Percentiles rank a stretch among this genome's conserved stretches.
Conservation (phyloP, 768 basidiomycete genomes). For the Tricholoma matsutake region DNA sequence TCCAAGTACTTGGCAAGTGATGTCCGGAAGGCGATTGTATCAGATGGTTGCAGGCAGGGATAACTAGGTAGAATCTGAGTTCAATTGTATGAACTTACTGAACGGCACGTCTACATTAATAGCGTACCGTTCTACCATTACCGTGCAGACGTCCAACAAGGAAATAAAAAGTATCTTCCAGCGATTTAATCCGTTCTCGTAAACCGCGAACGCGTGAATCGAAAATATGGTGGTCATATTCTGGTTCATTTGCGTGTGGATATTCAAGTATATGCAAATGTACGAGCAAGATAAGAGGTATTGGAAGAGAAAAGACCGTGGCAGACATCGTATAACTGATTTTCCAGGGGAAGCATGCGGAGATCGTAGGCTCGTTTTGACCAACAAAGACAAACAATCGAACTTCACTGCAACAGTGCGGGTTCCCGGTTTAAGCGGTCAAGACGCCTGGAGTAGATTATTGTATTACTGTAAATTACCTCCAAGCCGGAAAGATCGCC, state of each 20-base stretch:
- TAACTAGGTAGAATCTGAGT: constrained; percentile 45
- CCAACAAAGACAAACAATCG: too few relatives aligned
- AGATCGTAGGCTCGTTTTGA: too few relatives aligned
- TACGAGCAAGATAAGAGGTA: constrained; percentile 45
- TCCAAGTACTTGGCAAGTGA: constrained; percentile 52
- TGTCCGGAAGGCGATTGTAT: constrained; percentile 48
- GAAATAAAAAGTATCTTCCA: constrained; percentile 53
- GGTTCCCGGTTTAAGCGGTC: too few relatives aligned
- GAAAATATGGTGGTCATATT: constrained; percentile 50
- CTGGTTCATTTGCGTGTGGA: constrained; percentile 42
- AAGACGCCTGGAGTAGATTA: too few relatives aligned
- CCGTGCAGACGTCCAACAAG: constrained; percentile 44
- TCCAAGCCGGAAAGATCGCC: too few relatives aligned
- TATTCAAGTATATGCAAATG: constrained; percentile 54
- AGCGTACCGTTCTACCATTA: constrained; percentile 26
- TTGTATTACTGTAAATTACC: too few relatives aligned
- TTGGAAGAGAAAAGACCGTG: constrained; percentile 30
- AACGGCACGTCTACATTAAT: neutral
- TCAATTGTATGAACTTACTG: neutral
- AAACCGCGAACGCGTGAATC: constrained; percentile 41
- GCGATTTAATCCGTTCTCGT: constrained; percentile 46
- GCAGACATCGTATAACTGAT: constrained; percentile 16
- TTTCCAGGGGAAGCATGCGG: too few relatives aligned
- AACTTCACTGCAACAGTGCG: too few relatives aligned
- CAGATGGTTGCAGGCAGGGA: constrained; percentile 51